Evolutionary conservation across 495 filamentous ascomycete species (phyloP).

Genomic region (Annulohypoxylon moriforme): DNA sequence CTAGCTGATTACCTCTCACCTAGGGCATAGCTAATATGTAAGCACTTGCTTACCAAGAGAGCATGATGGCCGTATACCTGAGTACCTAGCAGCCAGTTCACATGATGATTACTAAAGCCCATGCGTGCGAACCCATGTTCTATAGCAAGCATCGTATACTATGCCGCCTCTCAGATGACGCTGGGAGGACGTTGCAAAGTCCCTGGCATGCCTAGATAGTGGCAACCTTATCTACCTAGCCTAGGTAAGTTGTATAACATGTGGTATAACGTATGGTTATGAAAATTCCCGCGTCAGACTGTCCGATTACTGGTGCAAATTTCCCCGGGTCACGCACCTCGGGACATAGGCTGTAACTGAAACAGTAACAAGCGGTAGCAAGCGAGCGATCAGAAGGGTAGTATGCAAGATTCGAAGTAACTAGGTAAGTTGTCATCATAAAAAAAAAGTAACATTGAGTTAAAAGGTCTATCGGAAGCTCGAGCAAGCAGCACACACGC

Average conservation of each 20-base stretch:
- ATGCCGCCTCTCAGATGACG: background rate
- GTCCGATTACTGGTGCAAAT: background rate
- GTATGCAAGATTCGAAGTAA: background rate
- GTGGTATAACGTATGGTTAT: background rate
- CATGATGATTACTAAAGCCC: background rate
- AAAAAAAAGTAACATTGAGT: slow-evolving; percentile 2
- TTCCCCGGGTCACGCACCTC: background rate
- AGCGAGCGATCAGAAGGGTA: background rate
- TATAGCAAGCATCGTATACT: background rate
- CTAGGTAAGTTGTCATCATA: too few relatives aligned
- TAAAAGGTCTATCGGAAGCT: slow-evolving; percentile 27
- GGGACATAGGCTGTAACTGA: slow-evolving; percentile 4
- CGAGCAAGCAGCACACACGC: slow-evolving; percentile 15
- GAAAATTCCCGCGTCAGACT: slow-evolving; percentile 13
- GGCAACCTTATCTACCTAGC: background rate
- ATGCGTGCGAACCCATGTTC: background rate
- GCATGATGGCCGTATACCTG: background rate
- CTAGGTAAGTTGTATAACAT: background rate
- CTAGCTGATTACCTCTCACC: background rate
- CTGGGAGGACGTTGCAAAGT: background rate
- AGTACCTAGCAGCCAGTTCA: too few relatives aligned
- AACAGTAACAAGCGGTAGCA: background rate
- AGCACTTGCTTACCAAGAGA: background rate
- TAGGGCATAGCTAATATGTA: background rate
- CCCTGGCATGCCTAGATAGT: background rate